Evolutionary conservation across 2,329 filamentous ascomycete species (phyloP), one percentile per base, ranked within the genome.

Genomic region (Aspergillus pseudotamarii): DNA sequence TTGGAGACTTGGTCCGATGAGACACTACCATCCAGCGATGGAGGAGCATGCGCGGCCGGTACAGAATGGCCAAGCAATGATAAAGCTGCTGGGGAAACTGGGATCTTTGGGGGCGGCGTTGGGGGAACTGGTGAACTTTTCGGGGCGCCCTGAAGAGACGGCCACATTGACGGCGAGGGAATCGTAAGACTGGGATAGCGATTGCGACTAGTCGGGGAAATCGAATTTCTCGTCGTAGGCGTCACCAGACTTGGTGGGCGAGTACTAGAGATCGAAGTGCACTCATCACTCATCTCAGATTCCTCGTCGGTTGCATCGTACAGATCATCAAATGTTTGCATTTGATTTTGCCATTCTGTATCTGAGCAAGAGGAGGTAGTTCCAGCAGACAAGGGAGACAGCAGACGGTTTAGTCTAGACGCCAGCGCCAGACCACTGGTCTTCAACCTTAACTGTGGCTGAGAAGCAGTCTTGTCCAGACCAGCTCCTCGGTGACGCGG

Each of bases 231-330:
- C 51, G 78, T 78, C 8, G 77, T 78, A 21, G 76, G 79, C 23
- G 80, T 78, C 23, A 78, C 73, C 70, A 82, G 81, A 73, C 79
- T 83, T 28, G 78, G 84, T 72, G 75, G 86, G 78, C 73, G 83
- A 74, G 79, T 76, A 43, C 71, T 84, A 73, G 75, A 84, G 73
- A 72, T 81, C 71, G 71, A 88, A 75, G 77, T 79, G 59, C 78
- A 81, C 63, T 82, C 66, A 70, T 79, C 75, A 71, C 79, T 75
- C 75, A 79, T 72, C 79, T 86, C 83, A 10, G 86, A 84, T 70
- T 96, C 93, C 60, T 93, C 88, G 68, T 96, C 93, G 19, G 92
- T 93, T 48, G 92, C 85, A 77, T 95, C 91, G 77, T 97, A 97
- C 56, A 97, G 81, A 71, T 96, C 92, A 77, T 96, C 92, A 71